These are phyloP conservation scores for Hamamelis virginiana DNA, from an alignment of 164 flowering plant species.

Conservation along the genomic window DNA sequence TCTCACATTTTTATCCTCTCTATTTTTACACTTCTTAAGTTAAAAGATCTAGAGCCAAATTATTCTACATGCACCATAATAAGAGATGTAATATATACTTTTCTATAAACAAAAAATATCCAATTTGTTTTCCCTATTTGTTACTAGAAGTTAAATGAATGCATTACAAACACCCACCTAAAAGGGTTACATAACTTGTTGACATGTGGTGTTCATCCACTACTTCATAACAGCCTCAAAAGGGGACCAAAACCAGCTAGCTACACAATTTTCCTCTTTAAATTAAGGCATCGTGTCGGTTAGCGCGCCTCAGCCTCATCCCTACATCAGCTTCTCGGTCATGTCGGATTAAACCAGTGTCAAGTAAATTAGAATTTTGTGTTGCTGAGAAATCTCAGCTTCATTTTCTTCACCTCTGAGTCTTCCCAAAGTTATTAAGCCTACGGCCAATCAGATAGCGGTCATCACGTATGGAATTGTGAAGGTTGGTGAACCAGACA, in stretches of 20 bases:
- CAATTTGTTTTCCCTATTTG: background rate
- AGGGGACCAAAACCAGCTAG: slow-evolving; percentile 7
- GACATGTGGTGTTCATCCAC: background rate
- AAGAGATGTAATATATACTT: background rate
- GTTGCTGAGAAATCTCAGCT: slow-evolving; percentile 19
- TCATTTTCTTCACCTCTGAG: slow-evolving; percentile 19
- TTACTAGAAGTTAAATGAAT: background rate
- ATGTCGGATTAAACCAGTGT: slow-evolving; percentile 19
- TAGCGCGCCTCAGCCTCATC: slow-evolving; percentile 49
- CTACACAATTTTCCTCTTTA: background rate
- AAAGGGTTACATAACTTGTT: background rate
- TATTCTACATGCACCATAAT: background rate
- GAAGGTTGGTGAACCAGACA: slow-evolving; percentile 95
- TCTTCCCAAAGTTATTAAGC: slow-evolving; percentile 83
- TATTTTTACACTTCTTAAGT: too few relatives aligned
- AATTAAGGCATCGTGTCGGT: slow-evolving; percentile 22
- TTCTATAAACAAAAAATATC: background rate
- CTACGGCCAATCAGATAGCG: slow-evolving; percentile 89
- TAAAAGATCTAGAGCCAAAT: too few relatives aligned
- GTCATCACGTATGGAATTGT: slow-evolving; percentile 94
- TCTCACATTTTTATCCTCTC: too few relatives aligned
- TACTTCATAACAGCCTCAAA: too few relatives aligned
- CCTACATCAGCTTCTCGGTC: slow-evolving; percentile 56
- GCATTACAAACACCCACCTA: background rate
- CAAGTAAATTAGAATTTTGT: slow-evolving; percentile 16